Percentiles rank a stretch among this genome's conserved stretches.
phyloP scores from a whole-genome alignment of 2,329 filamentous ascomycete genomes.

The Colletotrichum neosansevieriae region DNA sequence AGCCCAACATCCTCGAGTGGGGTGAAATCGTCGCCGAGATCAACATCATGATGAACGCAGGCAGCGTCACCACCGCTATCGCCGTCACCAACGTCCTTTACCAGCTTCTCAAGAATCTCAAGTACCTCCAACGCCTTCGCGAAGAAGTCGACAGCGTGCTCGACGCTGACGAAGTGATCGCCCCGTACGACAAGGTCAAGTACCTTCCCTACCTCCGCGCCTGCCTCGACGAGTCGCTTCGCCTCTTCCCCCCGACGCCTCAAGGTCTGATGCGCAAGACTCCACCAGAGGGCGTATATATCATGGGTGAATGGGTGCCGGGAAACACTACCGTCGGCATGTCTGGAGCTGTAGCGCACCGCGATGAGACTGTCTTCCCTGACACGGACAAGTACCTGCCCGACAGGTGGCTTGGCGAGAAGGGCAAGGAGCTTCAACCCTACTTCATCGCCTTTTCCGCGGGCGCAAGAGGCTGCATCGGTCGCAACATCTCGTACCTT shows the following conservation, averaged over 20 bases:
- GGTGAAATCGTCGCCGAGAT: constrained; percentile 70
- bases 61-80: constrained; percentile 61
- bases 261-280: constrained; percentile 58
- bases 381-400: constrained; percentile 45
- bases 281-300: constrained; percentile 56
- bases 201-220: constrained; percentile 65
- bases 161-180: constrained; percentile 56
- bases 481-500: constrained; percentile 53
- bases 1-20: constrained; percentile 61
- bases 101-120: constrained; percentile 62
- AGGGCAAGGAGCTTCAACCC: constrained; percentile 53
- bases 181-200: constrained; percentile 62
- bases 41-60: constrained; percentile 64
- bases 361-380: constrained; percentile 27
- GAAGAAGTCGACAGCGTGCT: constrained; percentile 60
- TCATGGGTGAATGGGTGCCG: constrained; percentile 59
- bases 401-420: constrained; percentile 53
- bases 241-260: constrained; percentile 57
- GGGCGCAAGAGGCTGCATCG: constrained; percentile 44
- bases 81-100: constrained; percentile 66
- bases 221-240: constrained; percentile 63
- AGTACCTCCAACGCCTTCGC: constrained; percentile 52
- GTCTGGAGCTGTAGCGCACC: constrained; percentile 46
- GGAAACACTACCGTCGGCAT: constrained; percentile 58
- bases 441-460: constrained; percentile 54